A percentile compares a stretch with the other conserved stretches of the same genome.
Evolutionary conservation across 2,329 filamentous ascomycete genomes (phyloP).

Genomic region (Colletotrichum musicola): DNA sequence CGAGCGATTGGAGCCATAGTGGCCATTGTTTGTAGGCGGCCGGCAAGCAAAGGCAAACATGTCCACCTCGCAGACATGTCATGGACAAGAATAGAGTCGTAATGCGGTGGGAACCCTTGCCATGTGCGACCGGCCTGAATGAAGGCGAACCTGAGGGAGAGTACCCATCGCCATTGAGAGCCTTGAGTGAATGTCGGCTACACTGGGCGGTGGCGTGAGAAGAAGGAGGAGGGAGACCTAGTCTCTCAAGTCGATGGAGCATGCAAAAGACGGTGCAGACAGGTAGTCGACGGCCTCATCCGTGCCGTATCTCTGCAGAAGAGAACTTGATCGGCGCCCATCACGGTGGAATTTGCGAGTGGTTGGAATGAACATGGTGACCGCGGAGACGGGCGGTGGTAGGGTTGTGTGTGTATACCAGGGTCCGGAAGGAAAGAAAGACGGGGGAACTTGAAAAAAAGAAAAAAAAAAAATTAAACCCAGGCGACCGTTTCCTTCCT

Average conservation of each 20-base stretch:
- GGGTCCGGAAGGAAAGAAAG: constrained; percentile 14
- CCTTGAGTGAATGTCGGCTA: neutral
- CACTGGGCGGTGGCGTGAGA: neutral
- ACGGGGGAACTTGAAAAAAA: neutral
- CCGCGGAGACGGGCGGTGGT: neutral
- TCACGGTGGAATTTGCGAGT: constrained; percentile 9
- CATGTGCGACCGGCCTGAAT: constrained; percentile 24
- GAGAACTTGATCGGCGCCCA: neutral
- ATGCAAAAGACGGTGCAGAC: too few species aligned
- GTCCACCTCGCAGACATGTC: constrained; percentile 7
- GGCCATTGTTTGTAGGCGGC: constrained; percentile 13
- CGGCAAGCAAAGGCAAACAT: constrained; percentile 23
- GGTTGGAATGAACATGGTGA: neutral
- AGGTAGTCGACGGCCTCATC: too few species aligned
- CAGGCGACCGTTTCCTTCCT: constrained; percentile 35
- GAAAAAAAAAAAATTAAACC: constrained; percentile 1
- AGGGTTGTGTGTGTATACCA: neutral
- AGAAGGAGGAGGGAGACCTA: neutral
- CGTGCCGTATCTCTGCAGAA: neutral
- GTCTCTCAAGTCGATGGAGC: neutral
- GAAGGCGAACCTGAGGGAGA: neutral
- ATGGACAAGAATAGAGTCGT: constrained; percentile 24
- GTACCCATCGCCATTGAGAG: neutral
- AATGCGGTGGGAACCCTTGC: constrained; percentile 19
- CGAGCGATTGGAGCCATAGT: constrained; percentile 10